A percentile compares a stretch with the other conserved stretches of the same genome.
Conservation (phyloP, 495 filamentous ascomycete genomes). For the Penicillium coffeae region DNA sequence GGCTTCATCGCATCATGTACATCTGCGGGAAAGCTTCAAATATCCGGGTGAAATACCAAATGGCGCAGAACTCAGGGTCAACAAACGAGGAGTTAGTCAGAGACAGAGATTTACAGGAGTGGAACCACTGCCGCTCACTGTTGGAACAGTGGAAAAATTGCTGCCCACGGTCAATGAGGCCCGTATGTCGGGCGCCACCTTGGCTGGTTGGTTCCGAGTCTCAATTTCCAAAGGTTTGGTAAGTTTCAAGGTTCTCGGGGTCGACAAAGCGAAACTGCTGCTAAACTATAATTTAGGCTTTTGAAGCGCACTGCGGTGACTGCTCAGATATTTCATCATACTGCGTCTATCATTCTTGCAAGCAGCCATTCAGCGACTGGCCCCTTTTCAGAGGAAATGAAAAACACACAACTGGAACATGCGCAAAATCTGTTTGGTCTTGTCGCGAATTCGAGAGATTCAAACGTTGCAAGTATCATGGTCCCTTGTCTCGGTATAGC, state of each 20-base stretch:
- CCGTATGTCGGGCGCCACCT: conserved; percentile 70
- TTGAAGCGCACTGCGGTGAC: conserved; percentile 77
- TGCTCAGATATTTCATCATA: conserved; percentile 89
- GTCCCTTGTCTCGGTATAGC: conserved; percentile 76
- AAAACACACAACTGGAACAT: conserved; percentile 62
- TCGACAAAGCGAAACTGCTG: background rate
- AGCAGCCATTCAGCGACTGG: conserved; percentile 70
- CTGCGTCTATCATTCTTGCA: conserved; percentile 71
- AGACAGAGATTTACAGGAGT: conserved; percentile 67
- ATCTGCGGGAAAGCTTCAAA: conserved; percentile 85
- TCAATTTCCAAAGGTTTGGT: conserved; percentile 85
- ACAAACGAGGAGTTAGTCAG: conserved; percentile 51
- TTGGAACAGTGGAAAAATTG: conserved; percentile 77
- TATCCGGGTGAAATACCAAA: conserved; percentile 66
- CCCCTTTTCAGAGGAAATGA: conserved; percentile 57
- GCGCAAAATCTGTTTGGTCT: conserved; percentile 85
- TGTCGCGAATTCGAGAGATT: conserved; percentile 75
- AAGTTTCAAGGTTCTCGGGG: conserved; percentile 32
- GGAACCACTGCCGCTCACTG: conserved; percentile 67
- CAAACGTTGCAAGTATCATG: conserved; percentile 71
- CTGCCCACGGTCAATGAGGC: conserved; percentile 81
- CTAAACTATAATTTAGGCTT: conserved; percentile 52
- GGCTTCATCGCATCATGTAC: conserved; percentile 87
- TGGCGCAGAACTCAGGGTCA: conserved; percentile 51
- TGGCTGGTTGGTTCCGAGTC: conserved; percentile 66